These are phyloP conservation scores for Xylaria sp. DNA, from an alignment of 2,329 filamentous ascomycete genomes.

Conservation along the genomic window DNA sequence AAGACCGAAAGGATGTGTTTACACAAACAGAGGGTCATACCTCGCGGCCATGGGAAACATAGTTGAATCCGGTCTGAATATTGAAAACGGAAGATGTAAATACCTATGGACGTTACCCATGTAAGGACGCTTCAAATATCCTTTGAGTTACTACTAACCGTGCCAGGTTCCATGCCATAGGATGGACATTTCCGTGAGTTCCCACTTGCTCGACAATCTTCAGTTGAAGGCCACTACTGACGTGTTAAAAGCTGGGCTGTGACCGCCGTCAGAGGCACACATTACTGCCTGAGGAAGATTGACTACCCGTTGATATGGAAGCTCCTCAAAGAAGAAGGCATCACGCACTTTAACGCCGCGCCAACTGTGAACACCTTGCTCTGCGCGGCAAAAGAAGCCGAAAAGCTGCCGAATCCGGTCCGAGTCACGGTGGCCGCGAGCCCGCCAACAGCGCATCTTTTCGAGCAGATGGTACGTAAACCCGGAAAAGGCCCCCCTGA, in stretches of 20 bases:
- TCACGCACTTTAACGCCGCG: conserved; percentile 95
- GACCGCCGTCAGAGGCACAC: conserved; percentile 90
- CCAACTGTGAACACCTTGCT: conserved; percentile 96
- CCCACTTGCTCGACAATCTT: not conserved
- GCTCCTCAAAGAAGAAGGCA: conserved; percentile 79
- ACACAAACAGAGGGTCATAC: conserved; percentile 86
- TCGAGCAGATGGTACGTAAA: conserved; percentile 83
- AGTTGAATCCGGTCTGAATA: conserved; percentile 84
- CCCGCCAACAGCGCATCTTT: conserved; percentile 86
- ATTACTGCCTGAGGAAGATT: conserved; percentile 92
- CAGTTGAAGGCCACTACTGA: conserved; percentile 2
- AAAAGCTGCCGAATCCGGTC: conserved; percentile 68
- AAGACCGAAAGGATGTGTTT: conserved; percentile 88
- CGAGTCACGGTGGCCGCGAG: conserved; percentile 90
- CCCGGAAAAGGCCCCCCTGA: not conserved
- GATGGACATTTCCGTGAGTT: conserved; percentile 76
- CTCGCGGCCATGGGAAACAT: conserved; percentile 83
- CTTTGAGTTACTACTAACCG: conserved; percentile 7
- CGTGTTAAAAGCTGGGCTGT: conserved; percentile 67
- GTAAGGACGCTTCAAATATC: conserved; percentile 55
- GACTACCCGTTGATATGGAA: conserved; percentile 94
- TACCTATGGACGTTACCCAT: conserved; percentile 94
- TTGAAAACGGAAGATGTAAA: conserved; percentile 67
- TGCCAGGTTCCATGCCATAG: conserved; percentile 64
- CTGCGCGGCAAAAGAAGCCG: conserved; percentile 77